Conservation (phyloP, 2,329 filamentous ascomycete genomes). For the Cytospora schulzeri region DNA sequence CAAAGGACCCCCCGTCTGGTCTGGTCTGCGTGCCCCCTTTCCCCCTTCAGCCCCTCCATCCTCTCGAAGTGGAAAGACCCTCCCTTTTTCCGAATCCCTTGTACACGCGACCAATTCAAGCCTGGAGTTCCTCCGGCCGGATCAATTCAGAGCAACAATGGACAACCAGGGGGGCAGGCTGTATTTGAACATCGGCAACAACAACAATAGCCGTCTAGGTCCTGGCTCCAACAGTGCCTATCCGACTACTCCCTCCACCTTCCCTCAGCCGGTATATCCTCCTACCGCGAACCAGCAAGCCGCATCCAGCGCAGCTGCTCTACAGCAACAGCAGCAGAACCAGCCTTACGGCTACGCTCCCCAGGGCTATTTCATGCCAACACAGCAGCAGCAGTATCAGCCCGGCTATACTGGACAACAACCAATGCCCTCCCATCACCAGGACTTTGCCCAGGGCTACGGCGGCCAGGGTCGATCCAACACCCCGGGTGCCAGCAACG, state of each 20-base stretch:
- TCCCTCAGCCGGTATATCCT: constrained; percentile 82
- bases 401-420: constrained; percentile 49
- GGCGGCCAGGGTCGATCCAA: constrained; percentile 53
- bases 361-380: constrained; percentile 63
- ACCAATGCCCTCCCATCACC: constrained; percentile 44
- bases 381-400: constrained; percentile 43
- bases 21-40: constrained; percentile 14
- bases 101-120: constrained; percentile 23
- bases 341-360: constrained; percentile 50
- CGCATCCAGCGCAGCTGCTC: constrained; percentile 49
- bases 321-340: constrained; percentile 46
- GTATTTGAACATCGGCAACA: constrained; percentile 66
- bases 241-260: constrained; percentile 91
- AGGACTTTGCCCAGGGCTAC: constrained; percentile 42
- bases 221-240: constrained; percentile 67
- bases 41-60: constrained; percentile 23
- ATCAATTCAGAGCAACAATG: constrained; percentile 41
- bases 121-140: constrained; percentile 22
- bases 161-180: constrained; percentile 63
- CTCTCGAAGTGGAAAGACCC: constrained; percentile 22
- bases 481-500: constrained; percentile 65
- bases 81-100: constrained; percentile 21
- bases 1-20: constrained; percentile 11
- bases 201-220: constrained; percentile 65
- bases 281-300: constrained; percentile 42